Conservation (phyloP, 2,329 filamentous ascomycete genomes). For the Colletotrichum sp. region DNA sequence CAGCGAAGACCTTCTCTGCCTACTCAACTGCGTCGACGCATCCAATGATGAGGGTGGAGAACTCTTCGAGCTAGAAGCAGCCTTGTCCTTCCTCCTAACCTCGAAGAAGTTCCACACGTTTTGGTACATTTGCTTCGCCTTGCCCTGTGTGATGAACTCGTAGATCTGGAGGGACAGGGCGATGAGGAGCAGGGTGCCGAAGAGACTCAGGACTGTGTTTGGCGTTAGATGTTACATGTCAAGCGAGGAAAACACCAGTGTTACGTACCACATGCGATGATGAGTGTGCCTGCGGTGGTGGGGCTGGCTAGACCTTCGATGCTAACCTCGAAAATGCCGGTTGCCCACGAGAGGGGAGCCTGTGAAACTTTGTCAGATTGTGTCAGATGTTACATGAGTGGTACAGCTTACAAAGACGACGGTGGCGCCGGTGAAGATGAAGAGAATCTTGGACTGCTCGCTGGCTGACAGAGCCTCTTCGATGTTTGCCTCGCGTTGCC, state of each 20-base stretch:
- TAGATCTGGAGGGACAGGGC: slow-evolving; percentile 17
- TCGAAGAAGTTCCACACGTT: background rate
- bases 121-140: background rate
- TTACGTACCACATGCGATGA: slow-evolving; percentile 13
- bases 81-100: background rate
- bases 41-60: background rate
- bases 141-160: slow-evolving; percentile 9
- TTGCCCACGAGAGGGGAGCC: slow-evolving; percentile 20
- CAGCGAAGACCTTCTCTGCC: background rate
- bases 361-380: background rate
- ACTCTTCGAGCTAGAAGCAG: background rate
- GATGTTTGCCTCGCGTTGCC: slow-evolving; percentile 23
- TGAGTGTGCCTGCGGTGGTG: background rate
- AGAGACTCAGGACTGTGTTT: slow-evolving; percentile 8
- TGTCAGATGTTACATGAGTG: accelerated
- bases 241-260: accelerated
- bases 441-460: slow-evolving; percentile 25
- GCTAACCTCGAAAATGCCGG: slow-evolving; percentile 17
- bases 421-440: slow-evolving; percentile 21
- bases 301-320: slow-evolving; percentile 4
- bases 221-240: background rate
- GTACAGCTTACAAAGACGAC: slow-evolving; percentile 18
- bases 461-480: slow-evolving; percentile 23
- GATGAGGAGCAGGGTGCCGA: slow-evolving; percentile 17
- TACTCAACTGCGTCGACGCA: slow-evolving; percentile 6